These are phyloP conservation scores for Leccinum obscurum DNA, from an alignment of 768 basidiomycete genomes.

Conservation along the genomic window DNA sequence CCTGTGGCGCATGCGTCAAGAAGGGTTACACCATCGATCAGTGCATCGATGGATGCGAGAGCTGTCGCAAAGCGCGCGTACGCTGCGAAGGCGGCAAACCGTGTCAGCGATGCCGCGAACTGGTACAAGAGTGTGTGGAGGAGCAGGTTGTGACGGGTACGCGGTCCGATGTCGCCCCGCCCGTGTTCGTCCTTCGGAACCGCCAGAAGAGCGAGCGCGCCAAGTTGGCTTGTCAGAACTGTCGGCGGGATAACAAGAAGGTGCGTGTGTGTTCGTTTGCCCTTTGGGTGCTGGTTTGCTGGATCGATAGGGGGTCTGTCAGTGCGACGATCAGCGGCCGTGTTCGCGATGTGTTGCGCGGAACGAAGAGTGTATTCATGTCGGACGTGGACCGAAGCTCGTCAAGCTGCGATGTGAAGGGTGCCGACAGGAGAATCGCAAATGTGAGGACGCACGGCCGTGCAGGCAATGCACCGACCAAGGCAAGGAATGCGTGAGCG, in stretches of 20 bases:
- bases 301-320: background rate
- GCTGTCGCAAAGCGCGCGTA: slow-evolving; percentile 52
- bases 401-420: slow-evolving; percentile 60
- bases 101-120: slow-evolving; percentile 35
- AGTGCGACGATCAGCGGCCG: slow-evolving; percentile 67
- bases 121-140: slow-evolving; percentile 47
- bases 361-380: slow-evolving; percentile 55
- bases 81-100: slow-evolving; percentile 42
- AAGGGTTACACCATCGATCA: slow-evolving; percentile 52
- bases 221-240: slow-evolving; percentile 59
- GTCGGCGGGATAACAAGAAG: slow-evolving; percentile 69
- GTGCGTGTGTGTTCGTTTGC: slow-evolving; percentile 29
- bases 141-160: slow-evolving; percentile 31
- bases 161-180: slow-evolving; percentile 27
- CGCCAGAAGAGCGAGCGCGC: slow-evolving; percentile 48
- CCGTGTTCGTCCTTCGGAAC: slow-evolving; percentile 25
- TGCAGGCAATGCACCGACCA: slow-evolving; percentile 52
- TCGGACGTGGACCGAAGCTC: slow-evolving; percentile 55
- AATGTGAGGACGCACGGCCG: slow-evolving; percentile 60
- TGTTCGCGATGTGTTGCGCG: slow-evolving; percentile 59
- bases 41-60: slow-evolving; percentile 63
- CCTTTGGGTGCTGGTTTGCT: background rate
- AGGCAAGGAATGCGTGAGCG: slow-evolving; percentile 48
- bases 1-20: slow-evolving; percentile 58
- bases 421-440: slow-evolving; percentile 55